These are phyloP conservation scores for Solanum clarkiae DNA, from an alignment of 257 asterid genomes.

Conservation along the genomic window DNA sequence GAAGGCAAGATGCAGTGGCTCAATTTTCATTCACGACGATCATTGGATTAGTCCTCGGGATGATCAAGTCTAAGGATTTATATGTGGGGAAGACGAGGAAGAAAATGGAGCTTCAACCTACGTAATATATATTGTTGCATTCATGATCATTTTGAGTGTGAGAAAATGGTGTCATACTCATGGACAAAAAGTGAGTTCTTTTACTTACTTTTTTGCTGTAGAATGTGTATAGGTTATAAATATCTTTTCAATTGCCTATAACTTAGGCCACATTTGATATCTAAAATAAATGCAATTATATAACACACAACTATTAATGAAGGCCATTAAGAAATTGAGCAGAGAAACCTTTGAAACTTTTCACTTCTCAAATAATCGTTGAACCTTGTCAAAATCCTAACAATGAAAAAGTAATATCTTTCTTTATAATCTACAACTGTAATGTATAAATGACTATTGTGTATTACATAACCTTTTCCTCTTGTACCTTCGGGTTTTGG, in stretches of 20 bases:
- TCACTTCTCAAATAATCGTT: too few relatives aligned
- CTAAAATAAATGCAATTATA: too few relatives aligned
- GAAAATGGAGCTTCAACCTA: conserved; percentile 46
- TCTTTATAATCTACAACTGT: too few relatives aligned
- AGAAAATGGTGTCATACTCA: not conserved
- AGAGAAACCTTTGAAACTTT: too few relatives aligned
- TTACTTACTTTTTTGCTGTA: not conserved
- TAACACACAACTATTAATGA: too few relatives aligned
- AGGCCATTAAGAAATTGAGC: too few relatives aligned
- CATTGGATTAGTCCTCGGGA: conserved; percentile 62
- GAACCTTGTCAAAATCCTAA: too few relatives aligned
- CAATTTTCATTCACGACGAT: conserved; percentile 58
- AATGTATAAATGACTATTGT: too few relatives aligned
- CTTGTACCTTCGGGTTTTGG: too few relatives aligned
- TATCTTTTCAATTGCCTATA: not conserved
- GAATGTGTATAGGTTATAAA: not conserved
- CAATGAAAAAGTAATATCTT: too few relatives aligned
- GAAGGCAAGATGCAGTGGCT: conserved; percentile 76
- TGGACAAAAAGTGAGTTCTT: not conserved
- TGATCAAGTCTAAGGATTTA: conserved; percentile 75
- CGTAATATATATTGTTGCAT: not conserved
- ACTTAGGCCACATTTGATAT: too few relatives aligned
- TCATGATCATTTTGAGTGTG: not conserved
- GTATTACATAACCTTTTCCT: too few relatives aligned
- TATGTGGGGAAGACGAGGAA: conserved; percentile 73